Percentiles rank a stretch among this genome's conserved stretches.
Conservation (phyloP, 768 basidiomycete genomes). For the Lactarius quietus region DNA sequence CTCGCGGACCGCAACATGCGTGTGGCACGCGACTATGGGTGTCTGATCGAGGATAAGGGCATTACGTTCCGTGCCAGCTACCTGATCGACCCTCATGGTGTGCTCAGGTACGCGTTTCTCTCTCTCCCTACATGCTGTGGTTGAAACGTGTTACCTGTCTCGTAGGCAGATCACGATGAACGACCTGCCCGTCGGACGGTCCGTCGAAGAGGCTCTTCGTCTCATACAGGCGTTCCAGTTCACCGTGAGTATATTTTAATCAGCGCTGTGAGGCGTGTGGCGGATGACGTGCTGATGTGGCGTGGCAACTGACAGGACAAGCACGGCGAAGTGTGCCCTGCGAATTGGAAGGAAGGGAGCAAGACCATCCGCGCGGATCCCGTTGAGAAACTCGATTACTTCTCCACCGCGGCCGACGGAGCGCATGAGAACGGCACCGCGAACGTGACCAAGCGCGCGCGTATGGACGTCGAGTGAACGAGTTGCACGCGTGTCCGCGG, state of each 20-base stretch:
- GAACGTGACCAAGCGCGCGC: constrained; percentile 57
- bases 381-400: constrained; percentile 70
- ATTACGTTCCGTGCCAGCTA: constrained; percentile 85
- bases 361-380: constrained; percentile 85
- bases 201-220: constrained; percentile 88
- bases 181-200: constrained; percentile 92
- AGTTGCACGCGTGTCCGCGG: neutral
- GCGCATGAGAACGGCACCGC: constrained; percentile 31
- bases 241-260: constrained; percentile 46
- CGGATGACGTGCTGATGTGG: neutral
- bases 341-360: constrained; percentile 79
- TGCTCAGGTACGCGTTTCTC: constrained; percentile 47
- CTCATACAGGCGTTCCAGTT: constrained; percentile 94
- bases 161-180: constrained; percentile 73
- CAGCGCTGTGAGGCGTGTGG: neutral
- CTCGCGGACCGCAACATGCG: constrained; percentile 76
- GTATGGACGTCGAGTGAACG: constrained; percentile 42
- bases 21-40: constrained; percentile 82
- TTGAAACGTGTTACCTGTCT: neutral
- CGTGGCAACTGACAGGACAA: constrained; percentile 54
- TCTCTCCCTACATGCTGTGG: neutral
- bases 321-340: constrained; percentile 91
- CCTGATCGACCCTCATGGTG: constrained; percentile 83
- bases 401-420: constrained; percentile 37
- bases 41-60: constrained; percentile 84